These are phyloP conservation scores for Candolleomyces aberdarensis DNA, from an alignment of 768 basidiomycete genomes.

Conservation along the genomic window DNA sequence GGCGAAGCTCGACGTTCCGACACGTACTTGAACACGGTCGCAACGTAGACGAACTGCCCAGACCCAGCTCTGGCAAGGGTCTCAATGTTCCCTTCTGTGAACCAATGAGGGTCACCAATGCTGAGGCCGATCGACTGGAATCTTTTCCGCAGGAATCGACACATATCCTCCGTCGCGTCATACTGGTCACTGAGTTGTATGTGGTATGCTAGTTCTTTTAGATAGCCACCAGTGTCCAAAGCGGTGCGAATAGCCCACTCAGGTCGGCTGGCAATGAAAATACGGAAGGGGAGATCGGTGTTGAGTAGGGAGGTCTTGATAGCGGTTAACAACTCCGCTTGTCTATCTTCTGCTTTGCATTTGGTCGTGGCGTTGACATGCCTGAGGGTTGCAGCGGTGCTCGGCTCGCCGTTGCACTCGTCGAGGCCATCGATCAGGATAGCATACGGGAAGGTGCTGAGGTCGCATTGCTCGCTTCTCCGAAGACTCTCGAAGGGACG, in stretches of 20 bases:
- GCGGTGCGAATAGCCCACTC: background rate
- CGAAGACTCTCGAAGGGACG: too few species aligned
- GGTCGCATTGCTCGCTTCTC: too few species aligned
- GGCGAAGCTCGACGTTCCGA: background rate
- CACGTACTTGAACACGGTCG: background rate
- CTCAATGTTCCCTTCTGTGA: background rate
- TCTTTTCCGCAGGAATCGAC: background rate
- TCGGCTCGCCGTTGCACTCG: background rate
- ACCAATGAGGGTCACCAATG: background rate
- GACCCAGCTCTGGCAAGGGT: background rate
- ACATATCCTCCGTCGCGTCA: background rate
- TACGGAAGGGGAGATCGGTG: background rate
- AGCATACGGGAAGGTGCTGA: background rate
- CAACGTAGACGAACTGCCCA: slow-evolving; percentile 4
- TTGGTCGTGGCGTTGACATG: too few species aligned
- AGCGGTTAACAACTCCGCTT: background rate
- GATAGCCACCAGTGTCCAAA: background rate
- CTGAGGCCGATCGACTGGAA: background rate
- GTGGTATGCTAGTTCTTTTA: background rate
- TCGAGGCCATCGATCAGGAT: slow-evolving; percentile 7
- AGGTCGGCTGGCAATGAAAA: slow-evolving; percentile 3
- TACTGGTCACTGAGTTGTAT: background rate
- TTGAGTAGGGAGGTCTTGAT: background rate
- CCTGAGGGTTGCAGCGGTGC: too few species aligned
- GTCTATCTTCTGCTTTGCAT: background rate